Evolutionary conservation across 176 grass and related monocot species (phyloP).

Genomic region (Stipa capillata): DNA sequence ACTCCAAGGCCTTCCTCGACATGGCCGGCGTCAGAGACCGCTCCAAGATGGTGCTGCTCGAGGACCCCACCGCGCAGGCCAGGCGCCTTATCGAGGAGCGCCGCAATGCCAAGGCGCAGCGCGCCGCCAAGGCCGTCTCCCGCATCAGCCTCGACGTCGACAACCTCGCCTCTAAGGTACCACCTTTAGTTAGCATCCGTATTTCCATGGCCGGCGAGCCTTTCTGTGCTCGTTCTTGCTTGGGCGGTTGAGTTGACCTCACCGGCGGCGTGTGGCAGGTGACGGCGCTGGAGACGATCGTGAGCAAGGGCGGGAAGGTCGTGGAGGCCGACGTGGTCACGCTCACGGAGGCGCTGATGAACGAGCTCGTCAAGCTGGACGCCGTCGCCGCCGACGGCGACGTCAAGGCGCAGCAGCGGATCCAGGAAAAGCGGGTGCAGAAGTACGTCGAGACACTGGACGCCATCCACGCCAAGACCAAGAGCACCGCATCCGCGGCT

Average conservation of each 20-base stretch:
- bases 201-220: not conserved
- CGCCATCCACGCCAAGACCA: slow-evolving; percentile 64
- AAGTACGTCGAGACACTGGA: slow-evolving; percentile 83
- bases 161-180: slow-evolving; percentile 67
- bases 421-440: slow-evolving; percentile 85
- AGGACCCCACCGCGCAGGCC: slow-evolving; percentile 77
- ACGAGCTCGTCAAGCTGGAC: slow-evolving; percentile 84
- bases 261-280: slow-evolving; percentile 35
- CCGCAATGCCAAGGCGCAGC: slow-evolving; percentile 40
- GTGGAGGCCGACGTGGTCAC: slow-evolving; percentile 52
- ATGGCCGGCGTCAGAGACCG: slow-evolving; percentile 74
- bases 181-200: not conserved
- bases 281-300: slow-evolving; percentile 67
- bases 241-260: not conserved
- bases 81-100: slow-evolving; percentile 73
- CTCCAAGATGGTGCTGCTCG: slow-evolving; percentile 68
- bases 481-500: not conserved
- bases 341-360: slow-evolving; percentile 83
- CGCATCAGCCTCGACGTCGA: slow-evolving; percentile 58
- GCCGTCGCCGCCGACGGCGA: slow-evolving; percentile 72
- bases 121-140: slow-evolving; percentile 45
- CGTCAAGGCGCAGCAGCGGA: slow-evolving; percentile 47
- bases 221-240: not conserved
- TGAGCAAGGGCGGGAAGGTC: slow-evolving; percentile 65
- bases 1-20: slow-evolving; percentile 73